Percentiles rank a stretch among this genome's conserved stretches.
Conservation (phyloP, 768 basidiomycete species). For the Trametes gibbosa region DNA sequence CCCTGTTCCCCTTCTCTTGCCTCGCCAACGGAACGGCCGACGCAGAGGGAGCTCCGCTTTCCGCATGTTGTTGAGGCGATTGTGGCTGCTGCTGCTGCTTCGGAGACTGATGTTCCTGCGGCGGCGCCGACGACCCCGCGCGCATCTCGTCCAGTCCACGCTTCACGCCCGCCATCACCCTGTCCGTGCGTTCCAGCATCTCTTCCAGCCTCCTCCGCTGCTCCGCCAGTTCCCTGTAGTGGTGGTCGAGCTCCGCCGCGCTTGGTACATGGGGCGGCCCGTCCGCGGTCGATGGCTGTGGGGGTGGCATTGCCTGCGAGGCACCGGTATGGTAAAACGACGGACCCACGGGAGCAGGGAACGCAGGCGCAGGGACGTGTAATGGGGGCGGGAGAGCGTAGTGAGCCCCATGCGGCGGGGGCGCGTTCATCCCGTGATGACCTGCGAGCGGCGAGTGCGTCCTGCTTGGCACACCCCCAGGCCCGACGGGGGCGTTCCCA, state of each 20-base stretch:
- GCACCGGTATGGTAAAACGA: slow-evolving; percentile 24
- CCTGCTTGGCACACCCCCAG: slow-evolving; percentile 55
- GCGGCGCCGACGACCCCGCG: slow-evolving; percentile 19
- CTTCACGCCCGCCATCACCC: slow-evolving; percentile 68
- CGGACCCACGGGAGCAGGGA: slow-evolving; percentile 18
- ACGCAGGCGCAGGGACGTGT: slow-evolving; percentile 22
- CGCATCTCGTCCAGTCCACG: slow-evolving; percentile 77
- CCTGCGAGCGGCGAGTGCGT: slow-evolving; percentile 66
- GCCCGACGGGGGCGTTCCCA: slow-evolving; percentile 14
- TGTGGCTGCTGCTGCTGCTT: slow-evolving; percentile 4
- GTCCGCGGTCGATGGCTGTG: slow-evolving; percentile 6
- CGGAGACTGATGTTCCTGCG: slow-evolving; percentile 4
- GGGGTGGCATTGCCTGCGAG: background rate
- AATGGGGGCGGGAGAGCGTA: slow-evolving; percentile 38
- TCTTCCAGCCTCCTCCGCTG: slow-evolving; percentile 67
- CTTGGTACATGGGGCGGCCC: slow-evolving; percentile 40
- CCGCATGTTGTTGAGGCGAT: slow-evolving; percentile 10
- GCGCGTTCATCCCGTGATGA: slow-evolving; percentile 37
- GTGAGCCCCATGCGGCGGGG: slow-evolving; percentile 26
- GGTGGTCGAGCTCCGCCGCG: slow-evolving; percentile 63
- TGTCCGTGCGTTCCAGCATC: slow-evolving; percentile 72
- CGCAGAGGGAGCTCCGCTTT: slow-evolving; percentile 16
- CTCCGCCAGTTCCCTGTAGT: slow-evolving; percentile 63
- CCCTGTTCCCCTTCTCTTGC: slow-evolving; percentile 25
- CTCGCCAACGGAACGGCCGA: slow-evolving; percentile 28